Evolutionary conservation across 345 rosid species (phyloP), one percentile per base, ranked within the genome.

Genomic region (Salix udensis): DNA sequence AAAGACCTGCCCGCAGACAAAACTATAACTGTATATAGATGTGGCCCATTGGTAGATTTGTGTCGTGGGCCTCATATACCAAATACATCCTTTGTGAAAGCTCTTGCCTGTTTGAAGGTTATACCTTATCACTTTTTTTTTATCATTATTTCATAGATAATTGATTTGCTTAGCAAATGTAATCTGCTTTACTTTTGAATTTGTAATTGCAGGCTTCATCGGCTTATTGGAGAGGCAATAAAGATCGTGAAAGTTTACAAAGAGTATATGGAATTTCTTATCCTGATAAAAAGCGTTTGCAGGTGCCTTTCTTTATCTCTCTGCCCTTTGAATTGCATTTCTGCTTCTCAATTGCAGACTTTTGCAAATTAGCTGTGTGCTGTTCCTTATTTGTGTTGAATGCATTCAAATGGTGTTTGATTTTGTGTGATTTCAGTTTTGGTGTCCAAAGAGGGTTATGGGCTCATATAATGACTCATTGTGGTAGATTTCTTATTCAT

Each of bases 1-100:
- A 89, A 80, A 2, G 97, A 86, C 48, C 89, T 96, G 81, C 94
- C 98, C 71, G 89, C 82, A 2, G 97, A 92, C 86, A 91, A 94
- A 82, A 94, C 97, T 71, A 94, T 94, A 80, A 94, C 98, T 7
- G 98, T 96, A 46, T 96, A 94, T 80, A 87, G 99, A 87, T 96
- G 99, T 74, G 99, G 99, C 18, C 97, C 97, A 52, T 82, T 94
- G 87, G 94, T 94, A 61, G 99, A 96, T 85, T 82, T 96, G 75
- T 96, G 99, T 77, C 98, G 99, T 77, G 98, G 99, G 55, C 99
- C 99, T 67, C 99, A 96, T 84, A 96, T 96, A 85, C 99, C 99
- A 30, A 96, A 87, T 79, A 96, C 99, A 74, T 92, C 99, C 28
- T 96, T 91, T 79, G 99, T 88, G 52, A 94, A 96, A 86, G 98